Conservation (phyloP, 345 rosid species). For the Eucalyptus rudis region DNA sequence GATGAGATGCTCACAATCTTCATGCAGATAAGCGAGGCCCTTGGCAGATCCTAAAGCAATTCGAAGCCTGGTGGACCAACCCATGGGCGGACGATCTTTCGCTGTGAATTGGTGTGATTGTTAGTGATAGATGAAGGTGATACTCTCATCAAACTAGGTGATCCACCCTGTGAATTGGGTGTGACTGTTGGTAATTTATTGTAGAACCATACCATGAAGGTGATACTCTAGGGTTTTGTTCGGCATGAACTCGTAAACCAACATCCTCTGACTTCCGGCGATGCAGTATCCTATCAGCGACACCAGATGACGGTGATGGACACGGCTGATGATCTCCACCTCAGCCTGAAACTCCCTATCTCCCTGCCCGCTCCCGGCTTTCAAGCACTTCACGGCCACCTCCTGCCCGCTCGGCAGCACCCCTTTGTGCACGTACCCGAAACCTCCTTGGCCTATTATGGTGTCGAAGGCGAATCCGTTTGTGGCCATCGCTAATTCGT, state of each 20-base stretch:
- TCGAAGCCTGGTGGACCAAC: constrained; percentile 59
- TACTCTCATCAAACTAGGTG: constrained; percentile 4
- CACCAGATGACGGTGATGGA: constrained; percentile 90
- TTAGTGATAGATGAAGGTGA: constrained; percentile 26
- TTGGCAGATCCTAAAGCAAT: constrained; percentile 89
- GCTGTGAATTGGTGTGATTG: constrained; percentile 14
- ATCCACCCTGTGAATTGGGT: constrained; percentile 15
- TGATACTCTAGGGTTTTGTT: constrained; percentile 70
- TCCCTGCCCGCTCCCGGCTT: constrained; percentile 83
- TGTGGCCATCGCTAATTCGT: constrained; percentile 69
- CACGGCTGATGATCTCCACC: constrained; percentile 88
- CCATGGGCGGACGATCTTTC: constrained; percentile 57
- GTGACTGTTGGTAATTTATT: background rate
- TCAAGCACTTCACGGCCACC: constrained; percentile 80
- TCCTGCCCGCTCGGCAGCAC: constrained; percentile 55
- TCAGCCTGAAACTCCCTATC: constrained; percentile 88
- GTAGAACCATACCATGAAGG: constrained; percentile 36
- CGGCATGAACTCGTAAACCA: constrained; percentile 76
- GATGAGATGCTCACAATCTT: constrained; percentile 57
- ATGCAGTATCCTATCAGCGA: constrained; percentile 79
- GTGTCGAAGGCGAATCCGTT: constrained; percentile 43
- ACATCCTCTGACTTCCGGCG: constrained; percentile 42
- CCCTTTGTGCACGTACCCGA: constrained; percentile 86
- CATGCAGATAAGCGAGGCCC: constrained; percentile 93
- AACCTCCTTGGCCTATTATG: constrained; percentile 82